These are phyloP conservation scores for Isoetes engelmannii DNA, from an alignment of 83 land plant genomes.

Conservation along the genomic window DNA sequence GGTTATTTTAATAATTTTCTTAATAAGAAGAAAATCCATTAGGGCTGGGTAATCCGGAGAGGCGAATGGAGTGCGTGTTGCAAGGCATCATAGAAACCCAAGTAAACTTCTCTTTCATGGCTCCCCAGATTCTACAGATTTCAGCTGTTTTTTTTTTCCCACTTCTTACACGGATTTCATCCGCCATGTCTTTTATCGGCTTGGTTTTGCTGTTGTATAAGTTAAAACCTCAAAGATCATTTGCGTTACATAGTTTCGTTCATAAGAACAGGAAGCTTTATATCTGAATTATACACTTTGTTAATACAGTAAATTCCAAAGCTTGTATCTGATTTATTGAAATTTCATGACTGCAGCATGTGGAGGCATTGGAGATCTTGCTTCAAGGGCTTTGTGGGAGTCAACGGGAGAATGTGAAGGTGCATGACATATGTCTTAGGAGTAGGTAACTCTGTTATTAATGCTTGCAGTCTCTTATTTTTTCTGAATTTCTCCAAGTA, in stretches of 20 bases:
- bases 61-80: constrained; percentile 55
- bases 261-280: constrained; percentile 3
- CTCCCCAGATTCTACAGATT: not conserved
- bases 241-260: not conserved
- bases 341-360: constrained; percentile 54
- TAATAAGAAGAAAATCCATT: no score
- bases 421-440: constrained; percentile 83
- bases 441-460: constrained; percentile 25
- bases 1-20: no score
- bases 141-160: not conserved
- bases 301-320: not conserved
- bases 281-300: constrained; percentile 1
- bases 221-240: not conserved
- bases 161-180: not conserved
- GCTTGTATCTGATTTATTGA: not conserved
- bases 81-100: constrained; percentile 65
- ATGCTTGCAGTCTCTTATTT: no score
- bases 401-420: constrained; percentile 55
- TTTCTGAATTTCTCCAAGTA: no score
- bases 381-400: constrained; percentile 91
- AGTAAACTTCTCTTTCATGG: constrained; percentile 22
- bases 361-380: constrained; percentile 83
- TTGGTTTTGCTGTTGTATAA: not conserved
- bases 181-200: not conserved
- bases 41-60: no score